Conservation (phyloP, 345 rosid genomes). For the Leavenworthia alabamica region DNA sequence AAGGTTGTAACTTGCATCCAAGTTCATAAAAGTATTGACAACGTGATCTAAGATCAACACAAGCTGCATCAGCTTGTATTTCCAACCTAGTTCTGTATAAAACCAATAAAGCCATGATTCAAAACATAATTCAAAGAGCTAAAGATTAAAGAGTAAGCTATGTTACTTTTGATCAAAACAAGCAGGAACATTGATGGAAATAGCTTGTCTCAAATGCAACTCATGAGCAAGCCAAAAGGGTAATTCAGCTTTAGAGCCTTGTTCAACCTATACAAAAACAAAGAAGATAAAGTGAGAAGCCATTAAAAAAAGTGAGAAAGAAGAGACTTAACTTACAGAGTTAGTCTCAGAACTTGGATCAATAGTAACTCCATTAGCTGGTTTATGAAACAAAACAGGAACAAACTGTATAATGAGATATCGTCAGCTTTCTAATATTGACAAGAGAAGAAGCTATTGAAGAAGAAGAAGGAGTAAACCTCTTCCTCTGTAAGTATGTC, state of each 20-base stretch:
- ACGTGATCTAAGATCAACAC: slow-evolving; percentile 75
- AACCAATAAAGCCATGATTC: background rate
- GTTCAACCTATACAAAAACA: slow-evolving; percentile 47
- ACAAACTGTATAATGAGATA: slow-evolving; percentile 38
- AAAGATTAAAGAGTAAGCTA: no score
- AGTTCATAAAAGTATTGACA: slow-evolving; percentile 73
- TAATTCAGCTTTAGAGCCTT: slow-evolving; percentile 67
- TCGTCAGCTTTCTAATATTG: background rate
- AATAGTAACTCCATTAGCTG: slow-evolving; percentile 47
- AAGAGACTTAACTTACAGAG: slow-evolving; percentile 39
- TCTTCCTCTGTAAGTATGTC: slow-evolving; percentile 79
- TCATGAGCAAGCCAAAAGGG: slow-evolving; percentile 77
- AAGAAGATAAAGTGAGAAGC: background rate
- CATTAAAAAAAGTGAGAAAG: background rate
- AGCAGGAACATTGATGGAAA: slow-evolving; percentile 46
- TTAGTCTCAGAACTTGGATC: slow-evolving; percentile 62
- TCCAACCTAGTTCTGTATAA: slow-evolving; percentile 61
- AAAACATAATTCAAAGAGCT: no score
- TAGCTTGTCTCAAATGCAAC: slow-evolving; percentile 58
- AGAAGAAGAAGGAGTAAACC: slow-evolving; percentile 35
- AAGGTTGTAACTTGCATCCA: slow-evolving; percentile 72
- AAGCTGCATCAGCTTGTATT: slow-evolving; percentile 82
- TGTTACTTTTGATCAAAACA: slow-evolving; percentile 75
- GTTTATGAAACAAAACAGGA: background rate
- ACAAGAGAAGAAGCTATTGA: background rate